Conservation (phyloP, 805 yeast genomes). For the Schizosaccharomyces pombe region ASM294v3 CU329670.1:5518501-5519000, state of each 20-base stretch:
- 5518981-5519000: background rate
- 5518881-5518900: background rate
- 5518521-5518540: background rate
- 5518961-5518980: background rate
- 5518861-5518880: background rate
- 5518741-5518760: background rate
- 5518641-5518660: background rate
- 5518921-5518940: background rate
- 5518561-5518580: background rate
- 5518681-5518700: background rate
- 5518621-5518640: background rate
- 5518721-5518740: background rate
- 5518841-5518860: background rate
- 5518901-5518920: background rate
- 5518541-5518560: background rate
- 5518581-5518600: background rate
- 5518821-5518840: background rate
- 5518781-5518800: background rate
- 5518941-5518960: background rate
- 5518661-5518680: background rate
- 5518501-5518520: constrained; percentile 13
- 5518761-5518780: background rate
- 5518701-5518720: background rate
- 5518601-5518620: background rate
- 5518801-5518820: background rate